phyloP scores from a whole-genome alignment of 2,329 filamentous ascomycete species.

The Diplodia seriata region DNA sequence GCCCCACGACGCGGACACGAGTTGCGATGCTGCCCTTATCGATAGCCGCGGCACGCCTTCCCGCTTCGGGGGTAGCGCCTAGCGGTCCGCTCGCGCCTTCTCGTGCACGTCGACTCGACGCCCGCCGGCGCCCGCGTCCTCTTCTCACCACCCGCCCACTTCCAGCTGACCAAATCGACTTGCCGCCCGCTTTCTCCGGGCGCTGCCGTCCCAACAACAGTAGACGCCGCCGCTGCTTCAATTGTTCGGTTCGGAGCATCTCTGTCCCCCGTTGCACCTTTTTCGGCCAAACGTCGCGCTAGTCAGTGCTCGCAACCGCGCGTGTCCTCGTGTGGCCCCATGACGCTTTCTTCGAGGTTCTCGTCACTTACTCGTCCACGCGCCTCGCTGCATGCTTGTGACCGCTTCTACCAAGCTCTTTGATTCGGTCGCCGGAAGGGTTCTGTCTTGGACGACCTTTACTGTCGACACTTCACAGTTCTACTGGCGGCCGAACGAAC shows the following conservation, averaged over 20 bases:
- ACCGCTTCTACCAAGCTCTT: background rate
- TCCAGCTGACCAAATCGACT: conserved; percentile 2
- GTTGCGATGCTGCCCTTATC: conserved; percentile 19
- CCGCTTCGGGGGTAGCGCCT: background rate
- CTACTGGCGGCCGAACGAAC: conserved; percentile 16
- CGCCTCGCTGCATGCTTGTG: background rate
- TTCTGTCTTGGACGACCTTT: background rate
- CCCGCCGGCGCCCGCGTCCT: conserved; percentile 3
- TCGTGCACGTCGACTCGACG: conserved; percentile 13
- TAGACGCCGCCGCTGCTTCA: background rate
- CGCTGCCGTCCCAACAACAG: background rate
- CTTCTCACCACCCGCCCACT: background rate
- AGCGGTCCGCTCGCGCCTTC: conserved; percentile 27
- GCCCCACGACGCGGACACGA: conserved; percentile 28
- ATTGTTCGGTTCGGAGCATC: background rate
- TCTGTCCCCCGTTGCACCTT: background rate
- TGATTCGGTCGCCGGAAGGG: conserved; percentile 27
- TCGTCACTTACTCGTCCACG: background rate
- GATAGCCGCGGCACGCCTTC: conserved; percentile 9
- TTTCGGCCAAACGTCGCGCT: conserved; percentile 16
- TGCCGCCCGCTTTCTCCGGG: background rate
- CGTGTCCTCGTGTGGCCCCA: conserved; percentile 1
- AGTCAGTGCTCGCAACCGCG: conserved; percentile 18
- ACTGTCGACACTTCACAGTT: conserved; percentile 14
- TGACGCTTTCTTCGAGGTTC: background rate